phyloP scores from a whole-genome alignment of 2,329 filamentous ascomycete species.

The Trichoderma hamatum region DNA sequence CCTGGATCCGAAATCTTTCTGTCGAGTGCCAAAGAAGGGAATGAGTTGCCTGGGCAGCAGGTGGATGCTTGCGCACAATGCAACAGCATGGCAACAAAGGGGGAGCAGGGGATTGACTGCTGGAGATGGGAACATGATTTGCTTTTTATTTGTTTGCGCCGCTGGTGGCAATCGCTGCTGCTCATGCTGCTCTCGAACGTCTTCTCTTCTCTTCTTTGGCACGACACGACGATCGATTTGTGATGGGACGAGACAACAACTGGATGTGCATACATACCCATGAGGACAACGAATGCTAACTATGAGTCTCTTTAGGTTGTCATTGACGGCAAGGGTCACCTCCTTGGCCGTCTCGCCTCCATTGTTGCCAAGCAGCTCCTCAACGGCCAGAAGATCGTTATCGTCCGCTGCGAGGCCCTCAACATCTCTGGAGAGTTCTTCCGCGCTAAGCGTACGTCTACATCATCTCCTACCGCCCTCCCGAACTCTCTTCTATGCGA shows the following conservation, averaged over 20 bases:
- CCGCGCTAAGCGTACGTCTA: slow-evolving; percentile 96
- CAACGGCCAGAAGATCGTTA: slow-evolving; percentile 98
- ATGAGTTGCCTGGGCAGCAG: slow-evolving; percentile 1
- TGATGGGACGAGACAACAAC: not conserved
- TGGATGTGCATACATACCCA: not conserved
- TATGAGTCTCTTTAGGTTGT: slow-evolving; percentile 67
- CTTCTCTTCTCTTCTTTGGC: not conserved
- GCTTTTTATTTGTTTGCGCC: not conserved
- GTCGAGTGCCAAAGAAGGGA: slow-evolving; percentile 17
- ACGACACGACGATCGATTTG: not conserved
- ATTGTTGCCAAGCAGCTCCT: slow-evolving; percentile 99
- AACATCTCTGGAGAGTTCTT: slow-evolving; percentile 99
- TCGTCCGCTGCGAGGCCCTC: slow-evolving; percentile 97
- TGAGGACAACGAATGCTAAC: slow-evolving; percentile 30
- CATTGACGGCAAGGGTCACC: slow-evolving; percentile 99
- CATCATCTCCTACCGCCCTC: not conserved
- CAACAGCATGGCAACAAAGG: not conserved
- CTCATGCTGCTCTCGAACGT: slow-evolving; percentile 11
- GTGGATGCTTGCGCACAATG: slow-evolving; percentile 8
- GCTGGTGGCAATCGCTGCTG: slow-evolving; percentile 14
- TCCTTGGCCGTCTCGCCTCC: slow-evolving; percentile 97
- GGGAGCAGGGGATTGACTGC: slow-evolving; percentile 13
- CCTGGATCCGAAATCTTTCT: slow-evolving; percentile 20
- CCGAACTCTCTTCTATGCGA: not conserved
- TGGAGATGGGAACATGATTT: not conserved